These are phyloP conservation scores for Aspergillaceae sp. DNA, from an alignment of 2,329 filamentous ascomycete species.

Conservation along the genomic window DNA sequence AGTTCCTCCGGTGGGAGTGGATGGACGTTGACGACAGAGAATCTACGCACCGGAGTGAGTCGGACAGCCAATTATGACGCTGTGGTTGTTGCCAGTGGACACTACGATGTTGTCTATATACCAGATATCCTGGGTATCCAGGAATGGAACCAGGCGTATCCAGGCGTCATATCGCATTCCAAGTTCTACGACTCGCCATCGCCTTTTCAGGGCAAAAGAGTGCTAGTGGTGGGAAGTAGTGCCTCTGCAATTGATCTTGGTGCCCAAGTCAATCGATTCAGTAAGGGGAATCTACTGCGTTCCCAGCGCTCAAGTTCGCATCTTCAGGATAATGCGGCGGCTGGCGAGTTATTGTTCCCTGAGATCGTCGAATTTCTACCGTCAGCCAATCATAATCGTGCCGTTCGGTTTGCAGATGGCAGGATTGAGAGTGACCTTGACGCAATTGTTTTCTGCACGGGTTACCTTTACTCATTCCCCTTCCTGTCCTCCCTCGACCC, in stretches of 20 bases:
- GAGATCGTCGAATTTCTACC: constrained; percentile 49
- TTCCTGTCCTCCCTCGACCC: constrained; percentile 51
- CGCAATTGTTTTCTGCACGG: constrained; percentile 75
- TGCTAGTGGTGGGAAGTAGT: constrained; percentile 74
- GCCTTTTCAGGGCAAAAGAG: constrained; percentile 59
- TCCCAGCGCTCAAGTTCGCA: constrained; percentile 48
- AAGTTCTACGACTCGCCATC: constrained; percentile 67
- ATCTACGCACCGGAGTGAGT: constrained; percentile 39
- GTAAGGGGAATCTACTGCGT: constrained; percentile 55
- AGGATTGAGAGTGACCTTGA: constrained; percentile 60
- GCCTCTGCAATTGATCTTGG: constrained; percentile 80
- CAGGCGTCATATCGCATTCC: constrained; percentile 59
- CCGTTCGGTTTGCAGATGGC: constrained; percentile 59
- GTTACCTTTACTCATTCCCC: constrained; percentile 77
- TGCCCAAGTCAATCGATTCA: constrained; percentile 59
- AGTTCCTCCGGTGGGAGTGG: constrained; percentile 25
- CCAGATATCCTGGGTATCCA: constrained; percentile 54
- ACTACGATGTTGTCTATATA: constrained; percentile 62
- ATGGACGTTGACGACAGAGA: constrained; percentile 55
- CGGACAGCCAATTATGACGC: constrained; percentile 57
- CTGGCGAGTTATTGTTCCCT: constrained; percentile 49
- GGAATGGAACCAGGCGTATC: constrained; percentile 52
- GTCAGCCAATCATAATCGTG: constrained; percentile 43
- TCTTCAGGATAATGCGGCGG: constrained; percentile 30
- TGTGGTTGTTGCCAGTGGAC: constrained; percentile 65